phyloP scores from a whole-genome alignment of 2,329 filamentous ascomycete genomes.

The Cladosporium cucumerinum region DNA sequence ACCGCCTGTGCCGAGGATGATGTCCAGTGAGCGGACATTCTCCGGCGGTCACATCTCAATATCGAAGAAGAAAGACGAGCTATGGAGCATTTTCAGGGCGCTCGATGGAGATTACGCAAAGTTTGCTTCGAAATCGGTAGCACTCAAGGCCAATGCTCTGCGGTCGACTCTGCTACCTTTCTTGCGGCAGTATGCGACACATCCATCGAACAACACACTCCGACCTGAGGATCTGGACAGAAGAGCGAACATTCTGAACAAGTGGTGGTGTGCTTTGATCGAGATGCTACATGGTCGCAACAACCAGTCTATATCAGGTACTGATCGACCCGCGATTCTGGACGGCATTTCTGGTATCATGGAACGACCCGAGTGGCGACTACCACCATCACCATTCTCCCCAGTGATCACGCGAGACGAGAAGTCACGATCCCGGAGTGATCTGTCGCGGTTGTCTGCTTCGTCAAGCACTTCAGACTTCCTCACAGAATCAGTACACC shows the following conservation, averaged over 20 bases:
- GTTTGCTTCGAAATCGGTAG: conserved; percentile 71
- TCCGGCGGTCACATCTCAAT: conserved; percentile 10
- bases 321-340: conserved; percentile 77
- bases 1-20: conserved; percentile 42
- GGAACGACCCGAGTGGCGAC: conserved; percentile 84
- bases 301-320: conserved; percentile 73
- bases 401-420: conserved; percentile 57
- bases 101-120: conserved; percentile 68
- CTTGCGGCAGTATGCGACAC: conserved; percentile 64
- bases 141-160: conserved; percentile 72
- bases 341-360: conserved; percentile 79
- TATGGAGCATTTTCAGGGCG: conserved; percentile 66
- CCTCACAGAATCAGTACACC: conserved; percentile 71
- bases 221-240: conserved; percentile 80
- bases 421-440: conserved; percentile 43
- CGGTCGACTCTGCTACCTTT: conserved; percentile 73
- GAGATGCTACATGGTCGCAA: conserved; percentile 76
- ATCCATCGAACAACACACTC: conserved; percentile 63
- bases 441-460: conserved; percentile 57
- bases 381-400: conserved; percentile 65
- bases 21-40: conserved; percentile 35
- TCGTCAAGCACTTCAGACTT: conserved; percentile 63
- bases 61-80: conserved; percentile 63
- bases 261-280: conserved; percentile 83
- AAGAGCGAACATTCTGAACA: conserved; percentile 74